phyloP scores from a whole-genome alignment of 257 asterid species.

The Rauvolfia tetraphylla region DNA sequence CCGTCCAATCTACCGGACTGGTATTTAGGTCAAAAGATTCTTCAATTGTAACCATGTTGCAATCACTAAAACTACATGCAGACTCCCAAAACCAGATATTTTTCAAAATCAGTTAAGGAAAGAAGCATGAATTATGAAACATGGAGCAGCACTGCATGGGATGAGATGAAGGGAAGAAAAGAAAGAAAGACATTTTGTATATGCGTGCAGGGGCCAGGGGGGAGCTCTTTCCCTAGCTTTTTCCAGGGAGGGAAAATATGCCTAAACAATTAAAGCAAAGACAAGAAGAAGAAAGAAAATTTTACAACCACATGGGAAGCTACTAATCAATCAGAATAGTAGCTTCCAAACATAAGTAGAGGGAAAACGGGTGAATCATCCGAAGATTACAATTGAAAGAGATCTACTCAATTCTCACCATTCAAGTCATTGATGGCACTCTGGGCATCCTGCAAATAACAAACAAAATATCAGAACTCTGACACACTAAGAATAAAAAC shows the following conservation, averaged over 20 bases:
- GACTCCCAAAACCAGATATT: not conserved
- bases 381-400: not conserved
- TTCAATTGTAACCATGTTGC: not conserved
- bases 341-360: not conserved
- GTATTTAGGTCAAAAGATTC: not conserved
- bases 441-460: slow-evolving; percentile 70
- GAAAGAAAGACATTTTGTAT: too few species aligned
- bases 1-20: too few species aligned
- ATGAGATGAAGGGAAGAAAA: not conserved
- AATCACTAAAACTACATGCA: not conserved
- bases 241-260: not conserved
- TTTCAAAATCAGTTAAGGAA: not conserved
- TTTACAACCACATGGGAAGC: not conserved
- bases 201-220: too few species aligned
- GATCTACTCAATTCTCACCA: slow-evolving; percentile 42
- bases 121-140: not conserved
- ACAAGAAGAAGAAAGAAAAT: not conserved
- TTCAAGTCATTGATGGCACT: slow-evolving; percentile 67
- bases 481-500: not conserved
- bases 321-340: not conserved
- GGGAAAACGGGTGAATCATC: not conserved
- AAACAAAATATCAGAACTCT: slow-evolving; percentile 9
- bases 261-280: not conserved
- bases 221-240: not conserved
- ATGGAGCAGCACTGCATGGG: not conserved